phyloP scores from a whole-genome alignment of 768 basidiomycete species.

The Atractiella rhizophila region DNA sequence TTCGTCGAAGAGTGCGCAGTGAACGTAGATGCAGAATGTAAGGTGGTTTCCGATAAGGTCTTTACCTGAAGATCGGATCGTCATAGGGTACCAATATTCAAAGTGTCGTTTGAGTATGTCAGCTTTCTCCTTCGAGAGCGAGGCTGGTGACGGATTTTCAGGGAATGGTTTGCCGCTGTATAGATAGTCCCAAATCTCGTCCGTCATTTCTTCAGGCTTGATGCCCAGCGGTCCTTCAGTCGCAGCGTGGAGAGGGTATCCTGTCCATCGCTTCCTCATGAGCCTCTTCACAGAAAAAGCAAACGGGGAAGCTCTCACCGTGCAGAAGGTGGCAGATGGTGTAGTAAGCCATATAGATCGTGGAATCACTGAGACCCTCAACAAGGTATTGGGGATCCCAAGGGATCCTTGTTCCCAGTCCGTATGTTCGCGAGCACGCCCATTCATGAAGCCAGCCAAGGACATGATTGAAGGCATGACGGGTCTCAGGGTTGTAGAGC shows the following conservation, averaged over 20 bases:
- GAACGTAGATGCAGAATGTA: conserved; percentile 80
- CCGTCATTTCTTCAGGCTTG: conserved; percentile 75
- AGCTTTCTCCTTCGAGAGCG: conserved; percentile 48
- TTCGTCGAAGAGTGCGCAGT: conserved; percentile 73
- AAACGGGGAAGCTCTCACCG: conserved; percentile 27
- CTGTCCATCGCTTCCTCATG: conserved; percentile 4
- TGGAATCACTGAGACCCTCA: conserved; percentile 88
- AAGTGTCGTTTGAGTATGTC: conserved; percentile 70
- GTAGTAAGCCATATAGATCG: conserved; percentile 96
- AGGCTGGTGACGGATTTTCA: conserved; percentile 28
- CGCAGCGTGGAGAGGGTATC: conserved; percentile 39
- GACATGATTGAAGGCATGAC: conserved; percentile 70
- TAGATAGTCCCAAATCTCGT: conserved; percentile 91
- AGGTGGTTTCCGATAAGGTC: conserved; percentile 87
- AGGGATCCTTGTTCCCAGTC: conserved; percentile 76
- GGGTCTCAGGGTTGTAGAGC: conserved; percentile 70
- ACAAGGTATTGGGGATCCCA: conserved; percentile 95
- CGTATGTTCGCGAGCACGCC: conserved; percentile 97
- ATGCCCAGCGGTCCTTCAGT: conserved; percentile 60
- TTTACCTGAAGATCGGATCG: conserved; percentile 91
- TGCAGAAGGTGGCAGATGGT: conserved; percentile 78
- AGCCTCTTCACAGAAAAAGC: background rate
- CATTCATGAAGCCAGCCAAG: conserved; percentile 91
- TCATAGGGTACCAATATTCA: conserved; percentile 93
- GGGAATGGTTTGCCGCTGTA: conserved; percentile 40